Conservation (phyloP, 2,329 filamentous ascomycete species). For the Ophiostoma sp. region DNA sequence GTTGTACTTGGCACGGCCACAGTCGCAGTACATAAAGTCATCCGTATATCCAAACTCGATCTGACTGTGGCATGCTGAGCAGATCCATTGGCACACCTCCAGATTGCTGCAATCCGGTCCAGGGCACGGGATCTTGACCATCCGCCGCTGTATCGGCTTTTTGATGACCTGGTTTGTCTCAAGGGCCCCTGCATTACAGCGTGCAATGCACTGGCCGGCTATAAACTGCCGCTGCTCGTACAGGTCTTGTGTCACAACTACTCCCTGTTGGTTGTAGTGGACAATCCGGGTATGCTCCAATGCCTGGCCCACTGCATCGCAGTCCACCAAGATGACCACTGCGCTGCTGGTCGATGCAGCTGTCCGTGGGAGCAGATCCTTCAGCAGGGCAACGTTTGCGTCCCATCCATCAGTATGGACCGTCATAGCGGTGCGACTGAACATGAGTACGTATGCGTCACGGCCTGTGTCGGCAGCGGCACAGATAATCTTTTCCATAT, state of each 20-base stretch:
- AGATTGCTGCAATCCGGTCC: conserved; percentile 10
- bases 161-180: background rate
- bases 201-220: background rate
- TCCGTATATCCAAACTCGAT: conserved; percentile 32
- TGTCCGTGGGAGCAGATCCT: background rate
- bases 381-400: background rate
- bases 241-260: background rate
- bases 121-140: background rate
- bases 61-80: conserved; percentile 28
- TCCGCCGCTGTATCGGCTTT: background rate
- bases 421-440: background rate
- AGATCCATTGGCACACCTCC: conserved; percentile 24
- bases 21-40: conserved; percentile 36
- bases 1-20: conserved; percentile 31
- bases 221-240: background rate
- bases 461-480: background rate
- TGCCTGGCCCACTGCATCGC: background rate
- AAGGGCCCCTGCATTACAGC: background rate
- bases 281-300: background rate
- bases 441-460: background rate
- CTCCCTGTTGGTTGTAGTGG: background rate
- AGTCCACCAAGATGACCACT: background rate
- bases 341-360: background rate
- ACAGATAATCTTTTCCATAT: background rate
- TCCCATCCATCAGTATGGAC: background rate